Conservation (phyloP, 345 rosid genomes). For the Eucalyptus viminalis region DNA sequence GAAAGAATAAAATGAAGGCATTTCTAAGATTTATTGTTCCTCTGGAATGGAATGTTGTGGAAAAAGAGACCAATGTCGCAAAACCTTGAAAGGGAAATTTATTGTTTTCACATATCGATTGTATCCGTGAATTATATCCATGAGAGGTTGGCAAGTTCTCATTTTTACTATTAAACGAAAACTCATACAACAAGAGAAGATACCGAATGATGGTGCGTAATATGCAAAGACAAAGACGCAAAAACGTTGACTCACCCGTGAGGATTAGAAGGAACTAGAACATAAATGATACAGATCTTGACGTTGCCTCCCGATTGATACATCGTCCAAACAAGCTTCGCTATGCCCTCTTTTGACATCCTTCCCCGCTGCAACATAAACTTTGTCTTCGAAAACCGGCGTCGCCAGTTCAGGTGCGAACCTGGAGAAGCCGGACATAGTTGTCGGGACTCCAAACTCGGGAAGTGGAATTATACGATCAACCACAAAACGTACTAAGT, state of each 20-base stretch:
- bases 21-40: too few relatives aligned
- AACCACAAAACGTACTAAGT: too few relatives aligned
- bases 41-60: not conserved
- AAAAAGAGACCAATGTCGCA: not conserved
- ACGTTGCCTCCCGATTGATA: slow-evolving; percentile 19
- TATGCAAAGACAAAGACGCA: not conserved
- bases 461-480: too few relatives aligned
- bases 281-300: not conserved
- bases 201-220: not conserved
- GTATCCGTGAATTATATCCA: not conserved
- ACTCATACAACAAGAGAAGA: not conserved
- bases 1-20: too few relatives aligned
- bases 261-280: not conserved
- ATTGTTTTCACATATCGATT: not conserved
- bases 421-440: not conserved
- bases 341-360: slow-evolving; percentile 33
- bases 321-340: slow-evolving; percentile 47
- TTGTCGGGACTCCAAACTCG: not conserved
- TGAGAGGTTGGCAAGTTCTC: not conserved
- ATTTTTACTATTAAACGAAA: not conserved
- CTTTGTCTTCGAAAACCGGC: slow-evolving; percentile 35
- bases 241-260: not conserved
- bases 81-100: not conserved
- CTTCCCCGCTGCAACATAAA: slow-evolving; percentile 59
- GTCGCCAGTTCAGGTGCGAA: slow-evolving; percentile 20